These are phyloP conservation scores for Hericium erinaceus DNA, from an alignment of 768 basidiomycete genomes.

Conservation along the genomic window DNA sequence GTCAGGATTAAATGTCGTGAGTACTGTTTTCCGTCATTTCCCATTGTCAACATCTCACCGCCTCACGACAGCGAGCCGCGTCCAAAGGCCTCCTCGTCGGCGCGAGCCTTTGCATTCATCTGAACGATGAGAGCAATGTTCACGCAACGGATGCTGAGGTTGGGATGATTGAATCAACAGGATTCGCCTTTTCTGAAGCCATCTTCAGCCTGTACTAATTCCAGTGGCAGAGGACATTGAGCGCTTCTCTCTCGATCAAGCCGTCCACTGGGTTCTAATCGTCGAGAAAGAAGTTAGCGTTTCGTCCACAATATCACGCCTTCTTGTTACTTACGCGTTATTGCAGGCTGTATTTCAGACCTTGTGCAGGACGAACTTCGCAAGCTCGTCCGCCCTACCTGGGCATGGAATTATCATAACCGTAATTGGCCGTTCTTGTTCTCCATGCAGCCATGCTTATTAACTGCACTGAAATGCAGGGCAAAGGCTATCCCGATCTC, in stretches of 20 bases:
- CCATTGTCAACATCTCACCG: too few relatives aligned
- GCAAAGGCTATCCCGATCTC: slow-evolving; percentile 95
- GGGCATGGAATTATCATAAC: slow-evolving; percentile 74
- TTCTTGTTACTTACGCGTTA: neutral
- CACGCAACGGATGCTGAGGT: slow-evolving; percentile 53
- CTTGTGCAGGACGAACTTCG: slow-evolving; percentile 50
- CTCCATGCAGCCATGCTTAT: neutral
- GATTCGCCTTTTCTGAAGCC: neutral
- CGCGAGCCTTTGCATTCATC: slow-evolving; percentile 44
- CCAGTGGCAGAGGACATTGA: slow-evolving; percentile 68
- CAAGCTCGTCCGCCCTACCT: slow-evolving; percentile 37
- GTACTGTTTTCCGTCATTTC: slow-evolving; percentile 1
- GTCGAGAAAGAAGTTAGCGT: slow-evolving; percentile 84
- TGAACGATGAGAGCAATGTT: slow-evolving; percentile 46
- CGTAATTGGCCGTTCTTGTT: slow-evolving; percentile 26
- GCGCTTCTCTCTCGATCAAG: slow-evolving; percentile 43
- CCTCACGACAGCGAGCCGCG: slow-evolving; percentile 57
- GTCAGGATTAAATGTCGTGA: slow-evolving; percentile 63
- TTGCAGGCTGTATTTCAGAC: slow-evolving; percentile 90
- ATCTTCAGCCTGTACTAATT: slow-evolving; percentile 58
- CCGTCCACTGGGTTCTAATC: slow-evolving; percentile 70
- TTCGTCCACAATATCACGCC: too few relatives aligned
- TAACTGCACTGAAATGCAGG: slow-evolving; percentile 35
- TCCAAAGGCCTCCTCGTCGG: slow-evolving; percentile 85
- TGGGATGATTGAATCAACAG: slow-evolving; percentile 1